Evolutionary conservation across 352 stramenopile genomes (phyloP).

Genomic region (Phytophthora fragariaefolia): DNA sequence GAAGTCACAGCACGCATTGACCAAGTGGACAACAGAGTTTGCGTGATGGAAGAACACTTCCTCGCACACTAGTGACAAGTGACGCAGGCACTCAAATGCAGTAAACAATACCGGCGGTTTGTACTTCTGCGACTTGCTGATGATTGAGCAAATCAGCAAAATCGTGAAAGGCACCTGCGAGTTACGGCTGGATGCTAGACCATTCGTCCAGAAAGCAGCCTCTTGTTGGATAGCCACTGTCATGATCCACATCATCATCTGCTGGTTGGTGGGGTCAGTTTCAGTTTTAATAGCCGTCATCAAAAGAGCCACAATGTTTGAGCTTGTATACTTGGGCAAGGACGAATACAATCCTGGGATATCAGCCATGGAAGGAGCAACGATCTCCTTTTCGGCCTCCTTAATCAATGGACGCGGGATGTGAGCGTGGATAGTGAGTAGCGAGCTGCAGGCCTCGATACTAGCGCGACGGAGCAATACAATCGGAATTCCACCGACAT

Average conservation of each 20-base stretch:
- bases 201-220: slow-evolving; percentile 83
- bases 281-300: slow-evolving; percentile 87
- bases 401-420: slow-evolving; percentile 80
- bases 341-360: slow-evolving; percentile 80
- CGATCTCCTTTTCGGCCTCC: slow-evolving; percentile 77
- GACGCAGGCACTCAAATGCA: slow-evolving; percentile 84
- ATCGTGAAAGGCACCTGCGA: slow-evolving; percentile 89
- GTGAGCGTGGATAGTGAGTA: slow-evolving; percentile 85
- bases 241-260: slow-evolving; percentile 91
- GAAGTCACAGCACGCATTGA: slow-evolving; percentile 89
- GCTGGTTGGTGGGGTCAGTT: slow-evolving; percentile 85
- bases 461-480: slow-evolving; percentile 75
- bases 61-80: slow-evolving; percentile 80
- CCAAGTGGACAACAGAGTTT: slow-evolving; percentile 80
- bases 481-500: slow-evolving; percentile 76
- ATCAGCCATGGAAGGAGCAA: slow-evolving; percentile 65
- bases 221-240: slow-evolving; percentile 89
- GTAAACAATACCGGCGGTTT: slow-evolving; percentile 88
- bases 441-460: slow-evolving; percentile 82
- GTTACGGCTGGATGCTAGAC: slow-evolving; percentile 81
- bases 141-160: slow-evolving; percentile 82
- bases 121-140: slow-evolving; percentile 84
- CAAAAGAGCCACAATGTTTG: slow-evolving; percentile 83
- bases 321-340: slow-evolving; percentile 85
- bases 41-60: slow-evolving; percentile 79